A percentile compares a stretch with the other conserved stretches of the same genome.
These are phyloP conservation scores for Groenewaldozyma salmanticensis DNA, from an alignment of 805 yeast genomes.

Conservation along the genomic window DNA sequence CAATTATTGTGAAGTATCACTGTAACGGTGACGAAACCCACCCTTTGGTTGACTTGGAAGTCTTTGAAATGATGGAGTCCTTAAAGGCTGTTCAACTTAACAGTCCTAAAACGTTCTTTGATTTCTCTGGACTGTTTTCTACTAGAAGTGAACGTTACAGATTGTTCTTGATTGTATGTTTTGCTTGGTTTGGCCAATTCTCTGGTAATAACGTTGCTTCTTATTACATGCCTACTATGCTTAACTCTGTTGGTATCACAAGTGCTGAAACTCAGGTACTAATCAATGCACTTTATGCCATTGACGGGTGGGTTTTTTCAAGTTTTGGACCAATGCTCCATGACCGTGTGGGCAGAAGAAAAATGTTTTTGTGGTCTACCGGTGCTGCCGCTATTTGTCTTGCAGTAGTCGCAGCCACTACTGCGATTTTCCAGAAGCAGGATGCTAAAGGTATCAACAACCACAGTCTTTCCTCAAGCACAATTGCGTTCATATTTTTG, in stretches of 20 bases:
- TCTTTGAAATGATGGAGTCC: slow-evolving; percentile 8
- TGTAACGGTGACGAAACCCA: slow-evolving; percentile 8
- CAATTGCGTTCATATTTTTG: slow-evolving; percentile 10
- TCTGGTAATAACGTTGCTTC: slow-evolving; percentile 8
- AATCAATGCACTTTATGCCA: slow-evolving; percentile 7
- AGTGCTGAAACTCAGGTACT: slow-evolving; percentile 7
- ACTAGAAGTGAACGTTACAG: slow-evolving; percentile 10
- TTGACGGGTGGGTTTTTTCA: slow-evolving; percentile 4
- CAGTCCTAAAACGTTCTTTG: slow-evolving; percentile 11
- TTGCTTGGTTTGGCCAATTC: slow-evolving; percentile 7
- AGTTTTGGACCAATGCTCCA: slow-evolving; percentile 16
- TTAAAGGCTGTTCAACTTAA: slow-evolving; percentile 9
- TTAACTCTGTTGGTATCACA: slow-evolving; percentile 19
- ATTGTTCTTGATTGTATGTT: slow-evolving; percentile 7
- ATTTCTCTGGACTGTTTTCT: slow-evolving; percentile 8
- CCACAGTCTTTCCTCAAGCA: slow-evolving; percentile 17
- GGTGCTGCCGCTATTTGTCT: slow-evolving; percentile 16
- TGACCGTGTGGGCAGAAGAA: slow-evolving; percentile 23
- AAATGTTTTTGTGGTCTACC: slow-evolving; percentile 17
- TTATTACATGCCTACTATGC: slow-evolving; percentile 33
- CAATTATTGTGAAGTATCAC: slow-evolving; percentile 8
- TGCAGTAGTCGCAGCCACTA: slow-evolving; percentile 19
- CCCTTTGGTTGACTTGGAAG: slow-evolving; percentile 8
- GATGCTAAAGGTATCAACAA: slow-evolving; percentile 9
- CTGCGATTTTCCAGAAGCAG: slow-evolving; percentile 16